Evolutionary conservation across 495 filamentous ascomycete genomes (phyloP), one percentile per base, ranked within the genome.

Genomic region (Aspergillus asperescens): DNA sequence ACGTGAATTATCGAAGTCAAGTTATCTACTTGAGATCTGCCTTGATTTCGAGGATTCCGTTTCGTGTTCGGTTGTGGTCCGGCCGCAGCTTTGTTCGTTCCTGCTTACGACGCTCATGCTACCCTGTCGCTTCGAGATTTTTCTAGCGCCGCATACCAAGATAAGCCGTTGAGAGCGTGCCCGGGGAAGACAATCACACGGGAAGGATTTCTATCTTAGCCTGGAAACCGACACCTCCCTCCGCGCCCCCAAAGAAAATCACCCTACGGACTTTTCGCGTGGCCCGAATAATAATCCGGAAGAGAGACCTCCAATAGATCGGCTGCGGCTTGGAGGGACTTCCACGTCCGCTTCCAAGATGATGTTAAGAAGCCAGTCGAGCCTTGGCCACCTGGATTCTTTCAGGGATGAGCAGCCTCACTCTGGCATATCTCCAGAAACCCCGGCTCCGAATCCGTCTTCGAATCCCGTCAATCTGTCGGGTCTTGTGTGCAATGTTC

Each of bases 401-500:
- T 60, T 29, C 40, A 64, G 60, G 47, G 69, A 75, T 13, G 72
- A 75, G 13, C 53, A 54, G 24, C 52, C 67, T 13, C 58, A 58
- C 16, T 47, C 69, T 8, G 68, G 66, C 0, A 50, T 48, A 5
- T 71, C 68, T 12, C 68, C 70, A 29, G 65, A 66, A 12, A 52
- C 65, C 23, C 54, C 60, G n/a, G 67, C 68, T 34, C 58, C 58
- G 25, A 49, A 54, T 31, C 52, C 69, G 19, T 68, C 69, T 3
- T 71, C 77, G 1, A 78, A 78, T 16, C 63, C 78, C 0, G 78
- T 80, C 35, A 82, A 93, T 55, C 67, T 95, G 2, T 93, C 90
- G 0, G 90, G 90, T 2, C 70, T 96, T 62, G 92, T 95, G 63
- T 96, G 90, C 71, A 95, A 95, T 74, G 89, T 95, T 12, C 88